phyloP scores from a whole-genome alignment of 257 asterid genomes.

The Nicotiana knightiana region DNA sequence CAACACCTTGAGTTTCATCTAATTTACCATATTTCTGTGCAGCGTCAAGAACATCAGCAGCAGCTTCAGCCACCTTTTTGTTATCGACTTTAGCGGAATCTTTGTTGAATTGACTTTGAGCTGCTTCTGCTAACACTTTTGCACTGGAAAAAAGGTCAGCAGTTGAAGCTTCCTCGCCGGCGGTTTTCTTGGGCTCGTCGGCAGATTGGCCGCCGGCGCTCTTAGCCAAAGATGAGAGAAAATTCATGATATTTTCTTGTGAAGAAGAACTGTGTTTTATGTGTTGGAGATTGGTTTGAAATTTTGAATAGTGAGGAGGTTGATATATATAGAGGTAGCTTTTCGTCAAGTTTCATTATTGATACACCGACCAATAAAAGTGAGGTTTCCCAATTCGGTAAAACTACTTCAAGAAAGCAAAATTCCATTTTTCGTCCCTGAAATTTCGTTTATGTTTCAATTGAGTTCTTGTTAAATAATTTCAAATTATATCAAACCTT shows the following conservation, averaged over 20 bases:
- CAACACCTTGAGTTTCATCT: conserved; percentile 38
- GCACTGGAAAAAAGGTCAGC: conserved; percentile 33
- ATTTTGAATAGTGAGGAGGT: not conserved
- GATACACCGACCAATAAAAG: not conserved
- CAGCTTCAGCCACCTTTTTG: conserved; percentile 39
- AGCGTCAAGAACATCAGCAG: conserved; percentile 40
- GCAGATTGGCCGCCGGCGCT: not conserved
- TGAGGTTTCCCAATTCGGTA: not conserved
- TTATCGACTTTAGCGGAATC: conserved; percentile 26
- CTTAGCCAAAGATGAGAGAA: not conserved
- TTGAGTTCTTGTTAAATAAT: too few species aligned
- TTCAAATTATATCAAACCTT: too few species aligned
- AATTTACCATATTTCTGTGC: conserved; percentile 42
- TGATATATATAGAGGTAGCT: not conserved
- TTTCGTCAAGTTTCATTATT: not conserved
- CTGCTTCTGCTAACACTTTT: conserved; percentile 47
- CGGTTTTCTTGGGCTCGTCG: conserved; percentile 13
- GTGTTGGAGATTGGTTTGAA: not conserved
- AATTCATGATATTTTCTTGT: not conserved
- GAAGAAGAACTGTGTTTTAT: not conserved
- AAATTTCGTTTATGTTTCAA: not conserved
- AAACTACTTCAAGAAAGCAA: not conserved
- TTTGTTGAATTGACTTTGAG: conserved; percentile 34
- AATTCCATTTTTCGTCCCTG: not conserved
- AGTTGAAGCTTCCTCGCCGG: conserved; percentile 23